Base-by-base conservation (phyloP, 345 rosid genomes). In the Gossypium thurberi region DNA sequence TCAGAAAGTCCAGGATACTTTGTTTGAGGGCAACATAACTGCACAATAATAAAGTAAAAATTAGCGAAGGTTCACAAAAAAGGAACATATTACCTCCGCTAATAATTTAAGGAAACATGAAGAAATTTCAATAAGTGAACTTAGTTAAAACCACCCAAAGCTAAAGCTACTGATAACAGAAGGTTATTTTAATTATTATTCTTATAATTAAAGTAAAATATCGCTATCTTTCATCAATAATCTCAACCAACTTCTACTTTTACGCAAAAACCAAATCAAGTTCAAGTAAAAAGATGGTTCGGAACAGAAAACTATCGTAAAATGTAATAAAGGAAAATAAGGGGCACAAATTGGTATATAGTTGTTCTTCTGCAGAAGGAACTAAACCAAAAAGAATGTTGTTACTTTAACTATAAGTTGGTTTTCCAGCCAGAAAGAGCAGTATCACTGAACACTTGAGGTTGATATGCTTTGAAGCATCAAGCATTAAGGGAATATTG, bases 1-100 rank as follows among this genome's bases (percentile, higher is more conserved):
- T 86, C 90, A 70, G 77, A 83, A 69, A 82, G 53, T 58, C 80
- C 78, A 65, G 81, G 81, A 77, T 64, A 81, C 77, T 83, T 81
- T 52, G 83, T 78, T 55, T 77, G 84, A 60, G 89, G 80, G 69
- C 74, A 79, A 70, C 58, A 76, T 60, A 77, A 80, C 91, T 87
- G 88, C 85, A 88, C 43, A 43, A 63, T 42, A 71, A 74, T 40
- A 71, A 78, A 60, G 73, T 50, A 62, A 65, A 47, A 23, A 51
- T 52, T 51, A 51, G 15, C 10, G 4, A 69, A n/a, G 59, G 59
- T 25, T 67, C 13, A 23, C 3, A 10, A 48, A 65, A 52, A 67
- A 25, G 43, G 40, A 67, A 48, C 43, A 66, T 46, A 21, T 44
- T 65, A 47, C 15, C 57, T 26, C 71, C 48, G 18, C 43, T 4